phyloP scores from a whole-genome alignment of 768 basidiomycete species.

The Punctularia strigosozonata region DNA sequence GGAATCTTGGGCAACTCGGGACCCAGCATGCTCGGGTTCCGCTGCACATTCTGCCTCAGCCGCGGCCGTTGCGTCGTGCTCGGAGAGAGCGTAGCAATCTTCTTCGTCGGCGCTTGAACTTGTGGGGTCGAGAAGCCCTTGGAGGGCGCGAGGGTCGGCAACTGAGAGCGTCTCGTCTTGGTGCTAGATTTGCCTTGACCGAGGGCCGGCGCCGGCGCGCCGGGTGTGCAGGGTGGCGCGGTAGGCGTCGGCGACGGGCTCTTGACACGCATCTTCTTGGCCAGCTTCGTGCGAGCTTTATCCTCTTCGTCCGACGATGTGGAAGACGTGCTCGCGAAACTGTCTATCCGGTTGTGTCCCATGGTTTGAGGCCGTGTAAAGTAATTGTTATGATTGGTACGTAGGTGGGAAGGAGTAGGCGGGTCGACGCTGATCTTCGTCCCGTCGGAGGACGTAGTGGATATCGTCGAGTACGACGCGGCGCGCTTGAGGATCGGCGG shows the following conservation, averaged over 20 bases:
- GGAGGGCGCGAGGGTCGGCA: no score
- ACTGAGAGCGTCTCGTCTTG: no score
- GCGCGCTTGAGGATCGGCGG: no score
- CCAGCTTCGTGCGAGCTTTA: constrained; percentile 42
- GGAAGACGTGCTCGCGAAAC: constrained; percentile 13
- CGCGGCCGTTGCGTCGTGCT: no score
- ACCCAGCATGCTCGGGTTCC: constrained; percentile 59
- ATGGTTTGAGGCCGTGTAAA: no score
- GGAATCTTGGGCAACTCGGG: constrained; percentile 45
- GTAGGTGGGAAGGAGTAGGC: no score
- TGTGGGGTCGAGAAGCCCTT: no score
- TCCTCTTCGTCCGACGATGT: constrained; percentile 70
- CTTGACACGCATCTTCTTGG: constrained; percentile 48
- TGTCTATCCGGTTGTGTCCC: no score
- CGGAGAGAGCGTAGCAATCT: no score
- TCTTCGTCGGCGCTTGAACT: no score
- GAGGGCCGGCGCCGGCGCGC: constrained; percentile 5
- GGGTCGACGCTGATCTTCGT: constrained; percentile 16
- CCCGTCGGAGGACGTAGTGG: constrained; percentile 14
- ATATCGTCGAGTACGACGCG: constrained; percentile 33
- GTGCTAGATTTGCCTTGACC: constrained; percentile 4
- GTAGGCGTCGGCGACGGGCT: constrained; percentile 19
- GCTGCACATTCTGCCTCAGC: constrained; percentile 32
- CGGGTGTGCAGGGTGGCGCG: constrained; percentile 9
- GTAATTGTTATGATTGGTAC: no score